Base-by-base conservation (phyloP, 2,329 filamentous ascomycete genomes). In the Claviceps fusiformis region DNA sequence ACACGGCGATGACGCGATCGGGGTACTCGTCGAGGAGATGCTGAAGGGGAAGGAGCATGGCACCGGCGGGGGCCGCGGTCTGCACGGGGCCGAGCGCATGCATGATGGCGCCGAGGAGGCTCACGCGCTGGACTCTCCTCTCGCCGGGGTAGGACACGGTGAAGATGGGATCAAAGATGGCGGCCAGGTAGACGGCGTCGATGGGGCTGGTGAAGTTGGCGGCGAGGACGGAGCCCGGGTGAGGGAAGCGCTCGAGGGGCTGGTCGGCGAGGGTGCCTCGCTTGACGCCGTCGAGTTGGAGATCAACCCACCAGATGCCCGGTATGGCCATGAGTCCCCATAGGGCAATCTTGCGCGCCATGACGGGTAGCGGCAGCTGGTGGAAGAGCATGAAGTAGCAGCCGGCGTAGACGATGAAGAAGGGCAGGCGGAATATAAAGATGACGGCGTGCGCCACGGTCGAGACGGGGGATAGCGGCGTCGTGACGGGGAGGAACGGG, bases 231-330 rank as follows among this genome's bases (percentile, higher is more conserved):
- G 85, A 87, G 50, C 87, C 83, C 5, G 85, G 81, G 55, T 86
- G 81, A 1, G 93, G 93, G 19, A 97, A 81, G 45, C 89, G 82
- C 57, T 83, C 76, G 55, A 78, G 74, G 44, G 86, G 83, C 63
- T 90, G 84, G 64, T 86, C 84, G 50, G 86, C 84, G 37, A 95
- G 76, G 31, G 86, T 91, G 73, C 93, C 93, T 72, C 90, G 88
- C 71, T 89, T 91, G 54, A 98, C 93, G 56, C 92, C 92, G 68
- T 98, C 93, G 61, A 98, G 89, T 70, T 96, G 92, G n/a, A 98
- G 75, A 70, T 98, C 93, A 55, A 96, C 85, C 92, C 92, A 97
- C 90, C 91, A 97, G 56, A 98, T 88, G 33, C 93, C 92, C 0
- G 91, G 89, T 57, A 95, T 86, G 43, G 83, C 86, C 62, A 98